Conservation (phyloP, 495 filamentous ascomycete species). For the Acidomyces sp. region DNA sequence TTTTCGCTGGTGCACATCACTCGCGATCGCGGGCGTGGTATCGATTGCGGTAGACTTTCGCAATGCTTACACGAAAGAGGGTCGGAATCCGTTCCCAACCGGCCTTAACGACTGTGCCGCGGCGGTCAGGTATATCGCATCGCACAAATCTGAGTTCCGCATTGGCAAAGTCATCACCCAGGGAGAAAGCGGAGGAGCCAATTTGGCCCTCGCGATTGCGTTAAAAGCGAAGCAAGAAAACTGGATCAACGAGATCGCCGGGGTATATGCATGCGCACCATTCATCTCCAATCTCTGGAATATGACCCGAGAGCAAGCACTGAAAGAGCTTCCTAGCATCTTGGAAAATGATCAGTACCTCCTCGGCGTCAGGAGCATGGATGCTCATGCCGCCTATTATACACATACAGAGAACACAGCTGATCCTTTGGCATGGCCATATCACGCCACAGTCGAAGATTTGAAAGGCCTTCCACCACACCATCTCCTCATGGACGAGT, state of each 20-base stretch:
- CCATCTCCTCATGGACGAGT: constrained; percentile 11
- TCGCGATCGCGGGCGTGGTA: constrained; percentile 13
- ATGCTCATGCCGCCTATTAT: constrained; percentile 9
- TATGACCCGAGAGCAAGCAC: constrained; percentile 5
- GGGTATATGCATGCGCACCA: constrained; percentile 14
- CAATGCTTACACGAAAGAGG: constrained; percentile 12
- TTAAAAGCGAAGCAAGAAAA: constrained; percentile 16
- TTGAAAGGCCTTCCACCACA: constrained; percentile 16
- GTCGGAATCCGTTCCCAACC: constrained; percentile 16
- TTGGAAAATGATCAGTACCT: constrained; percentile 19
- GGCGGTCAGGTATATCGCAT: constrained; percentile 6
- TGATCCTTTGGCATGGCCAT: constrained; percentile 20
- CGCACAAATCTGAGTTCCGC: constrained; percentile 10
- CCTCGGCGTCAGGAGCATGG: constrained; percentile 1
- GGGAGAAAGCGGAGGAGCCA: constrained; percentile 19
- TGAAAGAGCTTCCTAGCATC: constrained; percentile 15
- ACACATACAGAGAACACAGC: constrained; percentile 4
- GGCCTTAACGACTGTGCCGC: constrained; percentile 19
- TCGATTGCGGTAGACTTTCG: constrained; percentile 19
- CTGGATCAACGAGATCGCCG: constrained; percentile 11
- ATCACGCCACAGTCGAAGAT: constrained; percentile 14
- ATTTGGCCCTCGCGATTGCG: constrained; percentile 10
- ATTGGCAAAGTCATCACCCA: constrained; percentile 16
- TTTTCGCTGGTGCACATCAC: constrained; percentile 3
- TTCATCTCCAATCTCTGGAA: constrained; percentile 14